Percentiles rank a stretch among this genome's conserved stretches.
Evolutionary conservation across 148 eudicot genomes (phyloP).

Genomic region (Camellia japonica): DNA sequence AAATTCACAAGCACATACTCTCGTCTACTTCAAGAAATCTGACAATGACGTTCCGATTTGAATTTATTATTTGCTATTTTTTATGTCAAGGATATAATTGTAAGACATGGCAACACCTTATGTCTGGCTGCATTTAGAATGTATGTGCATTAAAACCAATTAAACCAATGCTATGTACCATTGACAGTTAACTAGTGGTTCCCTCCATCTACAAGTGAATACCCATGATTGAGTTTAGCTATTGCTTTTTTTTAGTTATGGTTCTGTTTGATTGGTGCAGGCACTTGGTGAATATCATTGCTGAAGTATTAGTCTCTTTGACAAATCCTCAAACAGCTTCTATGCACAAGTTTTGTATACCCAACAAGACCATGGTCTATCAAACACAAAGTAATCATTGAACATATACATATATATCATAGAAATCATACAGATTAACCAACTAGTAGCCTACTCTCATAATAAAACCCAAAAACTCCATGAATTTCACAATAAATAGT

Average conservation of each 20-base stretch:
- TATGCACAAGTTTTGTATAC: too few relatives aligned
- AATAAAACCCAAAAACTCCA: too few relatives aligned
- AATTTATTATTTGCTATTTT: neutral
- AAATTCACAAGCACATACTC: too few relatives aligned
- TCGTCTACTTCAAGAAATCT: too few relatives aligned
- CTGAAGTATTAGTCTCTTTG: too few relatives aligned
- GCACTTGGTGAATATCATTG: slow-evolving; percentile 68
- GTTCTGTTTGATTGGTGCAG: slow-evolving; percentile 36
- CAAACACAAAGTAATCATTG: too few relatives aligned
- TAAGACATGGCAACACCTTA: neutral
- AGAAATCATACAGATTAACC: too few relatives aligned
- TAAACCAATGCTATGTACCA: neutral
- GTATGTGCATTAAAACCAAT: neutral
- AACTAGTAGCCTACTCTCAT: too few relatives aligned
- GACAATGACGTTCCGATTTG: neutral
- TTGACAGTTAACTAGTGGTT: neutral
- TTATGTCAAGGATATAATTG: neutral
- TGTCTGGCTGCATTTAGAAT: neutral
- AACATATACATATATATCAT: too few relatives aligned
- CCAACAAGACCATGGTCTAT: too few relatives aligned
- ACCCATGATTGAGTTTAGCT: neutral
- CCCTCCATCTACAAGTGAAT: neutral
- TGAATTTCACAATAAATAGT: too few relatives aligned
- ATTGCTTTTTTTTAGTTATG: neutral
- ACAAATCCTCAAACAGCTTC: too few relatives aligned